These are phyloP conservation scores for Apiospora arundinis DNA, from an alignment of 2,329 filamentous ascomycete species.

Conservation along the genomic window DNA sequence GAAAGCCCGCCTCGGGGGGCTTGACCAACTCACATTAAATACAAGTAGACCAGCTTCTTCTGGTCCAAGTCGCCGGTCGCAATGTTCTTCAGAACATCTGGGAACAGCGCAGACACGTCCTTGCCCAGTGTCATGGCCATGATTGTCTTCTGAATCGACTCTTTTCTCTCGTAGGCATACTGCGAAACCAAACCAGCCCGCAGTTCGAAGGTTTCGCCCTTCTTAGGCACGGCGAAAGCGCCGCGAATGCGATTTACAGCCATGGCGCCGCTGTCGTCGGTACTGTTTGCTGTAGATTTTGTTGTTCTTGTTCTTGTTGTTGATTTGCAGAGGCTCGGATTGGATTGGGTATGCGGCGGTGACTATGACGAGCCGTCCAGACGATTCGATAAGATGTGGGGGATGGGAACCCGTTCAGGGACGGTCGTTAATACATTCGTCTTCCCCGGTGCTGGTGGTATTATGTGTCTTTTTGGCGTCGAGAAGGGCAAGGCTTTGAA, in stretches of 20 bases:
- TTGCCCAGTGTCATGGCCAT: conserved; percentile 99
- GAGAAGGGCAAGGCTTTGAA: not conserved
- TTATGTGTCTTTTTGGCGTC: not conserved
- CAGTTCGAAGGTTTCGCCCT: conserved; percentile 98
- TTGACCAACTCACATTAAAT: conserved; percentile 77
- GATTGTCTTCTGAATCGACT: conserved; percentile 99
- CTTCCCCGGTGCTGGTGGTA: conserved; percentile 21
- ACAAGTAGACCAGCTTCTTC: conserved; percentile 99
- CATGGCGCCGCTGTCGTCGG: conserved; percentile 59
- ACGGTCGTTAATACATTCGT: conserved; percentile 35
- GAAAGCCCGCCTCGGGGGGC: not conserved
- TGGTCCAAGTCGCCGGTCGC: conserved; percentile 93
- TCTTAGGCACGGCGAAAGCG: conserved; percentile 90
- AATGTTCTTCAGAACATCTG: conserved; percentile 98
- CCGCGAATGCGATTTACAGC: conserved; percentile 95
- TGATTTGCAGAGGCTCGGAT: conserved; percentile 36
- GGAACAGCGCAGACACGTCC: conserved; percentile 96
- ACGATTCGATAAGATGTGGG: conserved; percentile 21
- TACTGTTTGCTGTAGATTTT: conserved; percentile 20
- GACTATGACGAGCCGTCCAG: conserved; percentile 22
- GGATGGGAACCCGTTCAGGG: conserved; percentile 36
- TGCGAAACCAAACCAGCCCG: conserved; percentile 95
- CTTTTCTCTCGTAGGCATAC: conserved; percentile 99
- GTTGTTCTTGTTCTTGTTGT: conserved; percentile 30
- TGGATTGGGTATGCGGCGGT: conserved; percentile 18